phyloP scores from a whole-genome alignment of 108 stramenopile genomes.

The Bacterosira constricta region DNA sequence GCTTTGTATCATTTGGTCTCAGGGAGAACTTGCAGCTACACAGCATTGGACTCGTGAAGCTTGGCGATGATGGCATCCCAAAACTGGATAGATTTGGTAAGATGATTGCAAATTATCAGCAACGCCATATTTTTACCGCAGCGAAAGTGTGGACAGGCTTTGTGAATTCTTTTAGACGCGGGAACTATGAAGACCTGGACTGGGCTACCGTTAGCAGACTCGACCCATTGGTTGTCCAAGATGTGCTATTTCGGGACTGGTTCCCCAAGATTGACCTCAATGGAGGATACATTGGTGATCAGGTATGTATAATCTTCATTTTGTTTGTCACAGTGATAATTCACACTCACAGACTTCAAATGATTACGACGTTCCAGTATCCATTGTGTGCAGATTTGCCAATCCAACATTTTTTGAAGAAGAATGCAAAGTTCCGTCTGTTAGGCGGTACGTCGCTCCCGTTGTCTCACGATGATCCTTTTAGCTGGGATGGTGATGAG shows the following conservation, averaged over 20 bases:
- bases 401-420: constrained; percentile 26
- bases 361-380: too few species aligned
- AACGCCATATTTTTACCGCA: too few species aligned
- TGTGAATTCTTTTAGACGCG: neutral
- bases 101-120: too few species aligned
- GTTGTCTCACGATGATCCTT: constrained; percentile 4
- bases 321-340: constrained; percentile 11
- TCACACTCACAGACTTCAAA: constrained; percentile 50
- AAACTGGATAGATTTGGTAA: too few species aligned
- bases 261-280: constrained; percentile 46
- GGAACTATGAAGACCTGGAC: constrained; percentile 50
- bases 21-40: too few species aligned
- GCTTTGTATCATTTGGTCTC: too few species aligned
- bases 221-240: constrained; percentile 45
- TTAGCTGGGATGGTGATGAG: constrained; percentile 20
- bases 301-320: constrained; percentile 5
- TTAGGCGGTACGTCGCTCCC: constrained; percentile 23
- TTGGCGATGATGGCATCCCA: too few species aligned
- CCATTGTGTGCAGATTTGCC: constrained; percentile 56
- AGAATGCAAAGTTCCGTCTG: constrained; percentile 35
- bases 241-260: constrained; percentile 22
- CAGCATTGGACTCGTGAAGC: too few species aligned
- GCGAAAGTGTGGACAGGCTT: constrained; percentile 74
- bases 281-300: constrained; percentile 15
- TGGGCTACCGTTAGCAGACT: constrained; percentile 18